These are phyloP conservation scores for Canariomyces notabilis DNA, from an alignment of 2,329 filamentous ascomycete genomes.

Conservation along the genomic window DNA sequence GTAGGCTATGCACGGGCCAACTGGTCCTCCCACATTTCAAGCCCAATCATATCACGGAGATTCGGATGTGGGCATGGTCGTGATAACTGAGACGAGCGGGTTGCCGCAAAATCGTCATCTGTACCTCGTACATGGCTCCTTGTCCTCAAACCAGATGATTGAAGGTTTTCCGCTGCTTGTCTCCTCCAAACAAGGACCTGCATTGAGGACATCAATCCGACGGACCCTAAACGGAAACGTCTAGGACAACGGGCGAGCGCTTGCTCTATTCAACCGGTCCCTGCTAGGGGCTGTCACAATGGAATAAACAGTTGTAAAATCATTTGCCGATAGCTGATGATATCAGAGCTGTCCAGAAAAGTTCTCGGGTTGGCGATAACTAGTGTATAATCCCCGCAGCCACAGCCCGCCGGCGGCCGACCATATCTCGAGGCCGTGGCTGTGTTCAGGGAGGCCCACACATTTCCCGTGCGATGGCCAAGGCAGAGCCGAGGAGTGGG, in stretches of 20 bases:
- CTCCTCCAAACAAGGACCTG: too few species aligned
- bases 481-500: constrained; percentile 7
- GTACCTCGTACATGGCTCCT: too few species aligned
- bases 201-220: too few species aligned
- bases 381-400: background rate
- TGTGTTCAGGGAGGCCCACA: constrained; percentile 14
- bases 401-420: constrained; percentile 18
- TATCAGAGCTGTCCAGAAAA: too few species aligned
- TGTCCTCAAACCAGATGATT: background rate
- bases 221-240: too few species aligned
- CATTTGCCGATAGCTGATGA: too few species aligned
- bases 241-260: background rate
- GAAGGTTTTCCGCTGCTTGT: too few species aligned
- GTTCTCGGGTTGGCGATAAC: background rate
- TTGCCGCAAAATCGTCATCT: background rate
- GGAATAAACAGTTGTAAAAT: too few species aligned
- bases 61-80: background rate
- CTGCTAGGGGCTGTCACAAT: too few species aligned
- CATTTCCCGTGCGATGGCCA: constrained; percentile 3
- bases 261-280: background rate
- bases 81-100: background rate
- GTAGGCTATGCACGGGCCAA: constrained; percentile 12
- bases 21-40: background rate
- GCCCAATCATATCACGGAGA: constrained; percentile 11
- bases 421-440: constrained; percentile 12